Percentiles rank a stretch among this genome's conserved stretches.
phyloP scores from a whole-genome alignment of 2,329 filamentous ascomycete genomes.

The Pyricularia sp. region DNA sequence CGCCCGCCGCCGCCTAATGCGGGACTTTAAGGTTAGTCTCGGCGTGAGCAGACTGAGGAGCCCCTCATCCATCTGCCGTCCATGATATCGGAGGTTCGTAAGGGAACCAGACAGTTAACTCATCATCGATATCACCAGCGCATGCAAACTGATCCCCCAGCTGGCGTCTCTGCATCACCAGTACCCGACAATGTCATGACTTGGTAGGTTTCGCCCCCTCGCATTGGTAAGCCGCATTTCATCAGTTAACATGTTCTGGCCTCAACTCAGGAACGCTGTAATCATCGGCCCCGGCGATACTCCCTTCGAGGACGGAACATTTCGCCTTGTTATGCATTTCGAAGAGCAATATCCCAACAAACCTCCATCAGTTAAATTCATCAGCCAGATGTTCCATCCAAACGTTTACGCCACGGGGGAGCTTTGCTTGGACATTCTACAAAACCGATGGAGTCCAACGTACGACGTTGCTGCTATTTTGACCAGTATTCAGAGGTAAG shows the following conservation, averaged over 20 bases:
- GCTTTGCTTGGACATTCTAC: slow-evolving; percentile 90
- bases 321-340: slow-evolving; percentile 96
- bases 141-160: slow-evolving; percentile 98
- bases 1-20: slow-evolving; percentile 92
- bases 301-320: slow-evolving; percentile 96
- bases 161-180: slow-evolving; percentile 91
- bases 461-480: slow-evolving; percentile 96
- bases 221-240: slow-evolving; percentile 7
- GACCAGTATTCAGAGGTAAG: slow-evolving; percentile 92
- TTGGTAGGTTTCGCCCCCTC: slow-evolving; percentile 48
- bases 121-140: slow-evolving; percentile 46
- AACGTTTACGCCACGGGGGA: slow-evolving; percentile 98
- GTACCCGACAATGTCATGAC: slow-evolving; percentile 97
- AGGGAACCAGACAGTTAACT: background rate
- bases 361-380: slow-evolving; percentile 94
- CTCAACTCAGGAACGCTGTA: slow-evolving; percentile 73
- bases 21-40: slow-evolving; percentile 82
- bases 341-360: slow-evolving; percentile 99
- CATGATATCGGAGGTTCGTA: background rate
- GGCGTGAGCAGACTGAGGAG: background rate
- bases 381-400: slow-evolving; percentile 98
- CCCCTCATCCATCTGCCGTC: background rate
- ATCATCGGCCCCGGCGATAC: slow-evolving; percentile 97
- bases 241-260: background rate
- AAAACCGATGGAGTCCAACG: slow-evolving; percentile 97